A percentile compares a stretch with the other conserved stretches of the same genome.
Evolutionary conservation across 352 stramenopile species (phyloP).

Genomic region (Globisporangium paroecandrum): DNA sequence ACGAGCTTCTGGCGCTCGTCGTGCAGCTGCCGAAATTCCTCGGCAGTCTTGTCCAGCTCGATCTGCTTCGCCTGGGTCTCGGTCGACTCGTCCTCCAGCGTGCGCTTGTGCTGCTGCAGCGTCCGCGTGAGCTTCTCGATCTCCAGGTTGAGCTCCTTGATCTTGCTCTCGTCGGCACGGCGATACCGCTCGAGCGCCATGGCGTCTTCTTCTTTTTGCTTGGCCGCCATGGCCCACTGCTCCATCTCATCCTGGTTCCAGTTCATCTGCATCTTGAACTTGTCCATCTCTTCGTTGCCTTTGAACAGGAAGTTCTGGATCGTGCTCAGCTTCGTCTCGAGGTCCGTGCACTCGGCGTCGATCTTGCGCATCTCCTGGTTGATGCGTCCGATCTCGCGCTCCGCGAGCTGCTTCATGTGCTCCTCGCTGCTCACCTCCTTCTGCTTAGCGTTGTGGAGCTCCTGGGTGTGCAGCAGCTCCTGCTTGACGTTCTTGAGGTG

Average conservation of each 20-base stretch:
- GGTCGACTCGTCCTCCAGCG: slow-evolving; percentile 80
- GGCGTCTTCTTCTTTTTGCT: slow-evolving; percentile 96
- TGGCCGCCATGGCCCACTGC: slow-evolving; percentile 93
- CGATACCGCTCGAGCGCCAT: slow-evolving; percentile 92
- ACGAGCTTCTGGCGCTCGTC: slow-evolving; percentile 92
- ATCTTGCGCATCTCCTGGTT: slow-evolving; percentile 70
- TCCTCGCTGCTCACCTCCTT: slow-evolving; percentile 93
- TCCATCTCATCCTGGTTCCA: slow-evolving; percentile 98
- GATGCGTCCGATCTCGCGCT: slow-evolving; percentile 87
- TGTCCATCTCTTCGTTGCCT: slow-evolving; percentile 93
- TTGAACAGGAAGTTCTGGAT: slow-evolving; percentile 91
- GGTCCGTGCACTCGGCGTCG: slow-evolving; percentile 67
- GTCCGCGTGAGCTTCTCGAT: slow-evolving; percentile 92
- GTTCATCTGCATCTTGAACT: slow-evolving; percentile 96
- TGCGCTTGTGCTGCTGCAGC: slow-evolving; percentile 72
- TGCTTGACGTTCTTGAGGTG: slow-evolving; percentile 96
- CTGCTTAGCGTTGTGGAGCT: slow-evolving; percentile 88
- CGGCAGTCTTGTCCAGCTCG: slow-evolving; percentile 93
- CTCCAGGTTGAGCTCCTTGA: slow-evolving; percentile 92
- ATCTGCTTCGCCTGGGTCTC: slow-evolving; percentile 95
- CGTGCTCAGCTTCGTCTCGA: slow-evolving; percentile 84
- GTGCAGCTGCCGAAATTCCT: slow-evolving; percentile 93
- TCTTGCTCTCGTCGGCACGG: slow-evolving; percentile 91
- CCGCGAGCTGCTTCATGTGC: slow-evolving; percentile 89
- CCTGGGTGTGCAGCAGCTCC: slow-evolving; percentile 93